These are phyloP conservation scores for Samsoniella hepiali DNA, from an alignment of 2,329 filamentous ascomycete genomes.

Conservation along the genomic window DNA sequence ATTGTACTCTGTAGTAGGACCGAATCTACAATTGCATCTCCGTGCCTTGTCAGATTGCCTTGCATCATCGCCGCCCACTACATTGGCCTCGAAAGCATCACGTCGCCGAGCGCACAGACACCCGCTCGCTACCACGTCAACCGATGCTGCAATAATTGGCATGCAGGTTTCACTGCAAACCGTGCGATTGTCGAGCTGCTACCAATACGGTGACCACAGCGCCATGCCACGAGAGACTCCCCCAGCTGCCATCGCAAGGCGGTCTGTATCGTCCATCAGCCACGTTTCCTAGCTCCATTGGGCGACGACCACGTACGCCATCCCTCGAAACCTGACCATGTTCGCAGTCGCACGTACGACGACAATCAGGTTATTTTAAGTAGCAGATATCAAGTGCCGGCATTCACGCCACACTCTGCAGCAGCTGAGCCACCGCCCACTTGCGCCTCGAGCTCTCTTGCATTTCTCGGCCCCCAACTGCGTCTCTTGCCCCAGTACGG, in stretches of 20 bases:
- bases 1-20: no score
- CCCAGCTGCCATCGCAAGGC: background rate
- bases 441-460: background rate
- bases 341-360: background rate
- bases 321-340: background rate
- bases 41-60: no score
- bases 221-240: background rate
- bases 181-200: background rate
- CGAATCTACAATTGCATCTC: background rate
- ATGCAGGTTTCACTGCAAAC: background rate
- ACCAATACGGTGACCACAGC: background rate
- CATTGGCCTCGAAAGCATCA: background rate
- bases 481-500: background rate
- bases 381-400: background rate
- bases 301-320: background rate
- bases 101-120: background rate
- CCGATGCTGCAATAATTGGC: no score
- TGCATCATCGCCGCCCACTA: no score
- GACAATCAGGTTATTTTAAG: background rate
- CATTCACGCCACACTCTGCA: slow-evolving; percentile 2
- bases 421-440: slow-evolving; percentile 11
- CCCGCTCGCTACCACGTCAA: background rate
- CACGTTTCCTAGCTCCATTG: background rate
- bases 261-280: background rate
- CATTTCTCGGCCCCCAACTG: background rate